phyloP scores from a whole-genome alignment of 2,329 filamentous ascomycete genomes.

The Magnaporthiopsis rhizophila region DNA sequence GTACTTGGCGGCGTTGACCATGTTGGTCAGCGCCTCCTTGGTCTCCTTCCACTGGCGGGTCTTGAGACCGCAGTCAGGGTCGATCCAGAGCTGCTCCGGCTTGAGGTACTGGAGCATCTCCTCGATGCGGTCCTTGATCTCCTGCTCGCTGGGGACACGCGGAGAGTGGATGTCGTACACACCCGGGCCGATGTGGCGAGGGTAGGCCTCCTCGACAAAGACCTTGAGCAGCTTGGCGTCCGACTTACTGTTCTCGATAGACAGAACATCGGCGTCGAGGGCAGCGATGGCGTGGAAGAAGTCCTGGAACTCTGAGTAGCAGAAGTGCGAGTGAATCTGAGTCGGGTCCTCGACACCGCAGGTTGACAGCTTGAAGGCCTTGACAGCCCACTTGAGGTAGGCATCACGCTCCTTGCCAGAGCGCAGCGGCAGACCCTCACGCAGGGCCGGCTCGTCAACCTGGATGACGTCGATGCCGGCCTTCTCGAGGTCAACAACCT shows the following conservation, averaged over 20 bases:
- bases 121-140: constrained; percentile 95
- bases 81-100: constrained; percentile 98
- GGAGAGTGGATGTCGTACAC: constrained; percentile 99
- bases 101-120: constrained; percentile 98
- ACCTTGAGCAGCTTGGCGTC: constrained; percentile 98
- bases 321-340: constrained; percentile 99
- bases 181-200: constrained; percentile 96
- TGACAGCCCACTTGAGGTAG: constrained; percentile 95
- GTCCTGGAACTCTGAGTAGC: constrained; percentile 99
- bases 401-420: constrained; percentile 88
- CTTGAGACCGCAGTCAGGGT: constrained; percentile 99
- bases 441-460: constrained; percentile 97
- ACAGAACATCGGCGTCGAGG: constrained; percentile 94
- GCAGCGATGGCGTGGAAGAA: constrained; percentile 99
- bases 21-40: constrained; percentile 90
- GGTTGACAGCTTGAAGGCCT: constrained; percentile 94
- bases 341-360: constrained; percentile 90
- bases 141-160: constrained; percentile 91
- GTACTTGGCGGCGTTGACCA: constrained; percentile 97
- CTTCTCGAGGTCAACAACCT: constrained; percentile 95
- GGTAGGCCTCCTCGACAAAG: constrained; percentile 95
- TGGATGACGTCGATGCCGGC: constrained; percentile 97
- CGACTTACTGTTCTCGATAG: constrained; percentile 99
- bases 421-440: constrained; percentile 97
- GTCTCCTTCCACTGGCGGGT: constrained; percentile 98